These are phyloP conservation scores for Hyaloscypha bicolor DNA, from an alignment of 495 filamentous ascomycete species.

Conservation along the genomic window DNA sequence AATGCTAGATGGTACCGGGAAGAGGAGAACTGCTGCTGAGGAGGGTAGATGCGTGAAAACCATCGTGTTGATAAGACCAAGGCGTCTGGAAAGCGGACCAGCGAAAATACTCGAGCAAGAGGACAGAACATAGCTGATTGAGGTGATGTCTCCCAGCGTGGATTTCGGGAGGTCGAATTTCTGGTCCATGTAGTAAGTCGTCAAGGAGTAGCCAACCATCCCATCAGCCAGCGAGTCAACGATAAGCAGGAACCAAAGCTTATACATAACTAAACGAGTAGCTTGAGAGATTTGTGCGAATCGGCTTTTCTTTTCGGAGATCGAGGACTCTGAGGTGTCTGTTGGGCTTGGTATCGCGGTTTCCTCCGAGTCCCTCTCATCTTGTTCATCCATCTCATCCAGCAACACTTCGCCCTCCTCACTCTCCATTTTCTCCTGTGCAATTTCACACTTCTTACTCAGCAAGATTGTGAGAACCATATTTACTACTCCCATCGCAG, in stretches of 20 bases:
- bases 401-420: slow-evolving; percentile 49
- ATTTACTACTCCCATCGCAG: slow-evolving; percentile 68
- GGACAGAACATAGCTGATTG: slow-evolving; percentile 63
- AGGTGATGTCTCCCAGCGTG: slow-evolving; percentile 69
- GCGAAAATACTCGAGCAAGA: slow-evolving; percentile 71
- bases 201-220: slow-evolving; percentile 53
- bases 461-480: slow-evolving; percentile 59
- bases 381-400: slow-evolving; percentile 29
- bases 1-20: slow-evolving; percentile 61
- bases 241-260: slow-evolving; percentile 74
- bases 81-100: slow-evolving; percentile 69
- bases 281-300: slow-evolving; percentile 57
- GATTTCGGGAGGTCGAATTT: slow-evolving; percentile 75
- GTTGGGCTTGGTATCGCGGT: neutral
- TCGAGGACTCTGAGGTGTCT: neutral
- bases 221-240: slow-evolving; percentile 81
- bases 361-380: neutral
- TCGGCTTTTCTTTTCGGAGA: slow-evolving; percentile 10
- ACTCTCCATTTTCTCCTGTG: slow-evolving; percentile 25
- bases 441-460: slow-evolving; percentile 61
- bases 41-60: slow-evolving; percentile 85
- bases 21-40: slow-evolving; percentile 67
- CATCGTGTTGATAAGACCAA: slow-evolving; percentile 86
- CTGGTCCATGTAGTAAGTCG: slow-evolving; percentile 76
- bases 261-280: slow-evolving; percentile 61